Base-by-base conservation (phyloP, 371 early-diverging fungal genomes). In the Mucor indicus region DNA sequence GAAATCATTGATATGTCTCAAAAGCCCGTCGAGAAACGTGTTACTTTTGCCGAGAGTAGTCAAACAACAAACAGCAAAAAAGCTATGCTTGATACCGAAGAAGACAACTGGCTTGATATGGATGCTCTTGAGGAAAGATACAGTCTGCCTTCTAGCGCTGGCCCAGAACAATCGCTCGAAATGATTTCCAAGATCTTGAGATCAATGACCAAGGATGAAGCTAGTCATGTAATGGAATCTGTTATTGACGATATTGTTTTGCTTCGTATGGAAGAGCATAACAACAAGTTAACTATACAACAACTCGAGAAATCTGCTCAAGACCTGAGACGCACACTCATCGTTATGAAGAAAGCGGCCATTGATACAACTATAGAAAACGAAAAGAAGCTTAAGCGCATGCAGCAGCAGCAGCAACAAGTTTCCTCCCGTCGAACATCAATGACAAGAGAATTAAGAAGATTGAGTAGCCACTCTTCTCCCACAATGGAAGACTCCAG, bases 331-430 rank as follows among this genome's bases (percentile, higher is more conserved):
- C 72, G 80, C 21, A 82, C 84, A 3, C 56, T 90, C 38, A 67
- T 85, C 35, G 81, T 84, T 0, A 85, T 90, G 86, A 84, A 90
- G 23, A 80, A 80, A 49, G 81, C 86, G 0, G 87, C 88, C 8
- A 67, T 85, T 7, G 77, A 83, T 17, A 77, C 86, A 1, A 86
- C 90, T 0, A 57, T 83, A 16, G 78, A 86, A n/a, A 87, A 84
- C 48, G 88, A 89, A 62, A 86, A 79, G 54, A 82, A 79, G 47
- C 61, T 85, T 17, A 82, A 79, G 43, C 72, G 72, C 2, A 50
- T 81, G 4, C 81, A 81, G 48, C 66, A 50, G 15, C 37, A 41
- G 10, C 57, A 55, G 24, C 55, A 46, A 3, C 25, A 22, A 13
- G 47, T 24, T 4, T 36, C 39, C 10, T 50, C 55, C n/a, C 57